Conservation (phyloP, 139 green algal genomes). For the Chlamydomonas sp. region DNA sequence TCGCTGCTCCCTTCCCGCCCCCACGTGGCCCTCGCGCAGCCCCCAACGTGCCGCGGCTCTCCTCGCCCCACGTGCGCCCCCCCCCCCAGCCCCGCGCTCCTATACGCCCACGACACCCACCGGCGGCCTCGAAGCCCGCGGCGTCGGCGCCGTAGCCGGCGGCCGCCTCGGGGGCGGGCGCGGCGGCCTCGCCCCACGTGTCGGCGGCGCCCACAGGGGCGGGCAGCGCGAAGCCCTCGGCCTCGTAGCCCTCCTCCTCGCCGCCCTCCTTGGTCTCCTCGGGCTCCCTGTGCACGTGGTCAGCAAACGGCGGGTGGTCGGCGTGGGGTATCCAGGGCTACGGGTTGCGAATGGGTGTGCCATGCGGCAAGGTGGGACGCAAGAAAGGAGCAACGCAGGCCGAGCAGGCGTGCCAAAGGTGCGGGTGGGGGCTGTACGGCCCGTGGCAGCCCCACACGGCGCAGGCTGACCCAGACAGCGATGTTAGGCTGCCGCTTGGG, state of each 20-base stretch:
- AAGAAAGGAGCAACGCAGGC: too few relatives aligned
- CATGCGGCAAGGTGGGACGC: too few relatives aligned
- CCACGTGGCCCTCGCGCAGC: too few relatives aligned
- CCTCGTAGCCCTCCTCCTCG: conserved; percentile 62
- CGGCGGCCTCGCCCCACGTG: conserved; percentile 55
- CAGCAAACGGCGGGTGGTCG: neutral
- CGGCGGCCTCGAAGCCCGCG: conserved; percentile 55
- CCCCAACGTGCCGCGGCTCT: too few relatives aligned
- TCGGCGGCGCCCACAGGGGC: conserved; percentile 54
- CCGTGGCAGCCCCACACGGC: too few relatives aligned
- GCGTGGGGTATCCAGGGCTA: neutral
- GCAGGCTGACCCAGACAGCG: too few relatives aligned
- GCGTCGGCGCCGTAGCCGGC: conserved; percentile 41
- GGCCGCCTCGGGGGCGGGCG: conserved; percentile 27
- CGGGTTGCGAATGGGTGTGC: too few relatives aligned
- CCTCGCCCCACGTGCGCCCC: neutral
- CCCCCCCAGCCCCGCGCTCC: neutral
- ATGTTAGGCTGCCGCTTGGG: too few relatives aligned
- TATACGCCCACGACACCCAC: conserved; percentile 12
- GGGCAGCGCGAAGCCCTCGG: conserved; percentile 36
- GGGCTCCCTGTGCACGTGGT: conserved; percentile 72
- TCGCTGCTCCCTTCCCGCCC: too few relatives aligned
- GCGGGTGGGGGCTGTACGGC: too few relatives aligned
- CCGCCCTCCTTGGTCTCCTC: conserved; percentile 87
- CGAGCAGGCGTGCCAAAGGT: too few relatives aligned